Conservation (phyloP, 768 basidiomycete genomes). For the Leccinum subtestaceum region DNA sequence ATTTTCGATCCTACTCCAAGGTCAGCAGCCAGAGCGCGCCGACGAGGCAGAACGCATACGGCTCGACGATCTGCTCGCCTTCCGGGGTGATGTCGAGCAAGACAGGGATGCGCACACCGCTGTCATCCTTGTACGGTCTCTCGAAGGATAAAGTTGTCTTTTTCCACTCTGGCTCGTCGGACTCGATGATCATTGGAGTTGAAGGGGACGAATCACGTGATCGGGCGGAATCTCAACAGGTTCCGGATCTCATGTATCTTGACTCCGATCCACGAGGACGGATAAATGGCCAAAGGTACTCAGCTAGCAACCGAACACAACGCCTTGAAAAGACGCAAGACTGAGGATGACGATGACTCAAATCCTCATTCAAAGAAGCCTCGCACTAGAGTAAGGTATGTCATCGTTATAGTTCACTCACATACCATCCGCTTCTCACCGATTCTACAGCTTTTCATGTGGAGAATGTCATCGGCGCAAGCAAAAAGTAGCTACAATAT, state of each 20-base stretch:
- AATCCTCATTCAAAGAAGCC: conserved; percentile 55
- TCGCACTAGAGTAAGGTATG: conserved; percentile 73
- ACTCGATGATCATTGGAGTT: conserved; percentile 9
- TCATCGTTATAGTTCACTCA: conserved; percentile 16
- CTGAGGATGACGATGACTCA: conserved; percentile 54
- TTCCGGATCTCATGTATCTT: conserved; percentile 23
- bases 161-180: conserved; percentile 48
- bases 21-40: conserved; percentile 20
- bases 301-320: conserved; percentile 29
- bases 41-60: conserved; percentile 44
- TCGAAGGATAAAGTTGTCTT: conserved; percentile 69
- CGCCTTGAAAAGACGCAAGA: conserved; percentile 58
- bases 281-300: conserved; percentile 30
- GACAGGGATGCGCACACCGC: conserved; percentile 57
- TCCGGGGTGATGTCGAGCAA: conserved; percentile 69
- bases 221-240: conserved; percentile 1
- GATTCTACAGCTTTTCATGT: conserved; percentile 64
- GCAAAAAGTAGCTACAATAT: conserved; percentile 58
- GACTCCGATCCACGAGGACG: conserved; percentile 31
- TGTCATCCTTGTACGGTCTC: conserved; percentile 77
- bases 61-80: conserved; percentile 67
- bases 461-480: conserved; percentile 88
- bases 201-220: conserved; percentile 24
- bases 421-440: conserved; percentile 5
- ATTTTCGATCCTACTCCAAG: conserved; percentile 47